A percentile compares a stretch with the other conserved stretches of the same genome.
These are phyloP conservation scores for Aspergillus taichungensis DNA, from an alignment of 495 filamentous ascomycete species.

Conservation along the genomic window DNA sequence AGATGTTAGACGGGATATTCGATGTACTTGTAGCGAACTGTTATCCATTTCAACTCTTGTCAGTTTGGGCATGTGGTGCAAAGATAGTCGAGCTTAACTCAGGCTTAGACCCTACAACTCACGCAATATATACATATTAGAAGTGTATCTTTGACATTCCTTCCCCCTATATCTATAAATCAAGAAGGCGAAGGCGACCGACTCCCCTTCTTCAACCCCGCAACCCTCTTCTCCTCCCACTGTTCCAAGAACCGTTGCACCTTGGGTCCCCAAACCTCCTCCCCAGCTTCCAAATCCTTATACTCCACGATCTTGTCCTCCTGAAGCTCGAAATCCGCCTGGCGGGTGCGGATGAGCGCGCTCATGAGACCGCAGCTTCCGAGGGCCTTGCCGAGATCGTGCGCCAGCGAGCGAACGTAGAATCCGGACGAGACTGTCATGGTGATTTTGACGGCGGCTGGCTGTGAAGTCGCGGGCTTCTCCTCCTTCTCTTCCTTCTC, in stretches of 20 bases:
- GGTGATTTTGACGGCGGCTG: conserved; percentile 68
- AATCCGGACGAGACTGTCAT: conserved; percentile 96
- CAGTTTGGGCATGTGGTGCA: no score
- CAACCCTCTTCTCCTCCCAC: conserved; percentile 43
- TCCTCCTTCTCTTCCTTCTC: conserved; percentile 9
- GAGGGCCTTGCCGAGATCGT: conserved; percentile 80
- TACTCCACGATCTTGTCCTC: conserved; percentile 71
- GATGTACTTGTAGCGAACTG: no score
- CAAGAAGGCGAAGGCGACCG: neutral
- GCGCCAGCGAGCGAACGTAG: conserved; percentile 89
- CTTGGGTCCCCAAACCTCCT: conserved; percentile 75
- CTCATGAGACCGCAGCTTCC: conserved; percentile 82
- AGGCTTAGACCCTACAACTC: no score
- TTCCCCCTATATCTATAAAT: neutral
- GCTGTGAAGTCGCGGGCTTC: conserved; percentile 16
- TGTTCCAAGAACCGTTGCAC: conserved; percentile 54
- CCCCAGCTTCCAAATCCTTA: conserved; percentile 65
- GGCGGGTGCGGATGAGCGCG: conserved; percentile 67
- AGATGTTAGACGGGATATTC: no score
- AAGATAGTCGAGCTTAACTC: no score
- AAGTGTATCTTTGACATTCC: no score
- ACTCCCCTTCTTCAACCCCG: conserved; percentile 4
- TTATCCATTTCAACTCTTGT: no score
- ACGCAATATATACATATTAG: no score
- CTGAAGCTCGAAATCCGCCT: conserved; percentile 63